Base-by-base conservation (phyloP, 2,329 filamentous ascomycete species). In the Raffaelea ambrosiae region DNA sequence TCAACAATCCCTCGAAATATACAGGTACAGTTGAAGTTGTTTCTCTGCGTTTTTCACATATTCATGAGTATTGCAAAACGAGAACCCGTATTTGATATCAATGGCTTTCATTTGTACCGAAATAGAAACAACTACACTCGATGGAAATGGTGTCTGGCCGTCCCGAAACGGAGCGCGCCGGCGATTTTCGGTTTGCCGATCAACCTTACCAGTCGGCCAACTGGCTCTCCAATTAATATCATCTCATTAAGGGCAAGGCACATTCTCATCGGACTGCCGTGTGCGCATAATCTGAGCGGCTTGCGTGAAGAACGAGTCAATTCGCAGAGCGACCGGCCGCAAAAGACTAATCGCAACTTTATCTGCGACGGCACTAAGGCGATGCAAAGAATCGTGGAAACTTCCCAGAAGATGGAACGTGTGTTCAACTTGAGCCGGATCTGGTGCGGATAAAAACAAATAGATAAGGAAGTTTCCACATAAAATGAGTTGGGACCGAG, bases 401-500 rank as follows among this genome's bases (percentile, higher is more conserved):
- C 54, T 60, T 33, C 65, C 58, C 18, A 69, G 50, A 1, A 68
- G 52, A n/a, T 59, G 57, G 41, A 66, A 68, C 1, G 66, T 62
- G 2, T 57, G 55, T 20, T 60, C 59, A 4, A 67, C 60, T 43
- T 69, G 61, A 3, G 51, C 49, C 3, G 56, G 56, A 8, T 63
- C 61, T 0, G 66, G 63, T 1, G 69, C 68, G 4, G 71, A 58
- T 1, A 73, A 59, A 43, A 73, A 73, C 0, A 73, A 61, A 50
- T 71, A 71, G 22, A 73, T 69, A 43, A 73, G 60, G 45, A 73
- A 72, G 52, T 73, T 73, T 16, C 69, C 68, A 35, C 67, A 69
- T 0, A 72, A 58, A 3, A 72, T 71, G 1, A 73, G 57, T 48
- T 73, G 69, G 8, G 68, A 70, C 14, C 70, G 64, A 18, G 59